A percentile compares a stretch with the other conserved stretches of the same genome.
phyloP scores from a whole-genome alignment of 495 filamentous ascomycete species.

The Hypomontagnella monticulosa region DNA sequence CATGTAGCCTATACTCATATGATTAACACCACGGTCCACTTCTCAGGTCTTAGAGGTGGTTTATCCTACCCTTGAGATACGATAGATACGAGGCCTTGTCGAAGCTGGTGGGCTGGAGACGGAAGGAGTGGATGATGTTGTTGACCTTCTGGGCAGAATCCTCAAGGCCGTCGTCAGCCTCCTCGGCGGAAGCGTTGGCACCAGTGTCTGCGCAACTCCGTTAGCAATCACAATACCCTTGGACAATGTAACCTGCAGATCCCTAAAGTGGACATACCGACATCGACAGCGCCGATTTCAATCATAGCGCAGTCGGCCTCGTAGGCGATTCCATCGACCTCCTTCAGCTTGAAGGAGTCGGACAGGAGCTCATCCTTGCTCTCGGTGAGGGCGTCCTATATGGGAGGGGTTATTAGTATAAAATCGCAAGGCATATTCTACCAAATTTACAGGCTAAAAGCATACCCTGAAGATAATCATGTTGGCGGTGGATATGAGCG shows the following conservation, averaged over 20 bases:
- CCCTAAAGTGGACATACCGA: constrained; percentile 64
- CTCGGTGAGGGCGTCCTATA: constrained; percentile 84
- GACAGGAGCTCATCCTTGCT: constrained; percentile 88
- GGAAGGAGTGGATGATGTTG: constrained; percentile 94
- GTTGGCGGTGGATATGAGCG: constrained; percentile 53
- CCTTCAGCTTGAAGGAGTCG: constrained; percentile 83
- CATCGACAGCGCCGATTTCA: constrained; percentile 72
- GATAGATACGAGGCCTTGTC: constrained; percentile 85
- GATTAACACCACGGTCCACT: not conserved
- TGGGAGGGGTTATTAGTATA: constrained; percentile 30
- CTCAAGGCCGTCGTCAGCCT: constrained; percentile 75
- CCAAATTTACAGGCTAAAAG: not conserved
- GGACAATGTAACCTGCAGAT: constrained; percentile 12
- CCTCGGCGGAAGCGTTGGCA: constrained; percentile 97
- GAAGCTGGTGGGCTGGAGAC: constrained; percentile 76
- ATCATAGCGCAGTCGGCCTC: constrained; percentile 93
- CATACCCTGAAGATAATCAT: constrained; percentile 93
- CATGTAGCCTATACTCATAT: constrained; percentile 74
- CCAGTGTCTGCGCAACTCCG: constrained; percentile 72
- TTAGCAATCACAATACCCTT: constrained; percentile 3
- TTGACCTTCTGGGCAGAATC: constrained; percentile 81
- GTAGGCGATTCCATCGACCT: constrained; percentile 80
- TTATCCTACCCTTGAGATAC: constrained; percentile 80
- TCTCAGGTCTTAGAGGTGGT: constrained; percentile 7
- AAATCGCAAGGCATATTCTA: constrained; percentile 1